Evolutionary conservation across 2,329 filamentous ascomycete genomes (phyloP).

Genomic region (Ampelomyces quisqualis): DNA sequence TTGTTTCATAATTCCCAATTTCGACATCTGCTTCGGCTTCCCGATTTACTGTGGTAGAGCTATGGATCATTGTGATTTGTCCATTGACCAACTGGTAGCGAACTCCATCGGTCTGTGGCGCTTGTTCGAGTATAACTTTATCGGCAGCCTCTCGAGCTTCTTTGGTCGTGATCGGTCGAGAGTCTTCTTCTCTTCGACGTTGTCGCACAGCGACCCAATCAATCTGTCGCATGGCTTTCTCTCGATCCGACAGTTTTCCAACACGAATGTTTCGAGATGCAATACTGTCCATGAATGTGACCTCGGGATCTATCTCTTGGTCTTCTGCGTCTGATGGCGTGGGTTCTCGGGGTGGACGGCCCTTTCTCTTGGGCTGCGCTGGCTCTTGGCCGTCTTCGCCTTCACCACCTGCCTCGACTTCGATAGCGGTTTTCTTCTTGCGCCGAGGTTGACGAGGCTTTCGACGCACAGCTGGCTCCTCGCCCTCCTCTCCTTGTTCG

Average conservation of each 20-base stretch:
- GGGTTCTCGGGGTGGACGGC: slow-evolving; percentile 29
- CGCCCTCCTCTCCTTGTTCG: slow-evolving; percentile 11
- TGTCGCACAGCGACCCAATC: slow-evolving; percentile 56
- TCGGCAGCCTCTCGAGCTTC: slow-evolving; percentile 28
- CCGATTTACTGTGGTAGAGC: slow-evolving; percentile 66
- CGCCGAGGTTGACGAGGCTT: slow-evolving; percentile 23
- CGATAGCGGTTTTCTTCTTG: slow-evolving; percentile 17
- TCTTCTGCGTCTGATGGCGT: slow-evolving; percentile 44
- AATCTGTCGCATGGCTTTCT: slow-evolving; percentile 70
- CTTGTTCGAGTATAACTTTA: slow-evolving; percentile 22
- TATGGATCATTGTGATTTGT: slow-evolving; percentile 69
- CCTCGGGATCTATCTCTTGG: slow-evolving; percentile 61
- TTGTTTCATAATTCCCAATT: slow-evolving; percentile 57
- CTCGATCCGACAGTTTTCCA: slow-evolving; percentile 73
- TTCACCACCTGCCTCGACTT: slow-evolving; percentile 13
- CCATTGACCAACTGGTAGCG: slow-evolving; percentile 66
- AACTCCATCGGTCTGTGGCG: slow-evolving; percentile 35
- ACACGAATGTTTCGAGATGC: slow-evolving; percentile 63
- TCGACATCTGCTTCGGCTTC: slow-evolving; percentile 62
- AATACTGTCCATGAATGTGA: slow-evolving; percentile 71
- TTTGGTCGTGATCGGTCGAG: slow-evolving; percentile 19
- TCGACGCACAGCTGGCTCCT: slow-evolving; percentile 10
- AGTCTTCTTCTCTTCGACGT: slow-evolving; percentile 42
- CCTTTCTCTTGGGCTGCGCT: slow-evolving; percentile 24
- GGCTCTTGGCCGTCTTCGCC: no score